Evolutionary conservation across 495 filamentous ascomycete species (phyloP), one percentile per base, ranked within the genome.

Genomic region (Talaromyces thailandensis): DNA sequence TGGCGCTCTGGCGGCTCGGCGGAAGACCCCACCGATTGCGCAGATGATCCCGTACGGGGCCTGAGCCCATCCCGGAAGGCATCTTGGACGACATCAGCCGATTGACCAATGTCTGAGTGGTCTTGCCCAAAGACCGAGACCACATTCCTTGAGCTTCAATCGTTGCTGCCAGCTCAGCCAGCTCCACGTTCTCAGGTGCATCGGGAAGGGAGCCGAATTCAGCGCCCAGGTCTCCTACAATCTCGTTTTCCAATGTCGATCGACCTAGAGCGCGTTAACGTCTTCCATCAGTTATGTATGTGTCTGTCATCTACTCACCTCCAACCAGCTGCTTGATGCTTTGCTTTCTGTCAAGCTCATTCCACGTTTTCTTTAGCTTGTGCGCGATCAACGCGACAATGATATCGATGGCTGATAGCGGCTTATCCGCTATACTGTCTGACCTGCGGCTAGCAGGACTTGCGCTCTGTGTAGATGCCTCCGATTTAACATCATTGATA

Each of bases 391-490:
- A 21, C 8, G 50, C 62, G 1, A 53, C 6, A 16, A 62, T n/a
- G 23, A 62, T 31, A 4, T 62, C 43, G 29, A 26, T 31, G 12
- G 55, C 55, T 7, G 26, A 18, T 29, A 31, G 26, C 26, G 28
- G 55, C 8, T n/a, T 29, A 35, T 57, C 55, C 18, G 25, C 25
- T 16, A 57, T 86, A 64, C 89, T 82, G 16, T 87, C 90, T 29
- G 90, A 93, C 16, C 94, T 93, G 16, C 93, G 93, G 37, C 90
- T 84, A 70, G 85, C 87, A 16, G 89, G 79, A 5, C 2, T 14
- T 3, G 52, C 28, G 6, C 16, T 56, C 43, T 48, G 43, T 18
- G 43, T 48, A 8, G 31, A 32, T 32, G 52, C 7, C 7, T 24
- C 28, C 26, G 24, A 23, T 26, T 7, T 56, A 12, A 28, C 21